Evolutionary conservation across 192 early-diverging fungal genomes (phyloP).

Genomic region (Backusella tuberculispora): DNA sequence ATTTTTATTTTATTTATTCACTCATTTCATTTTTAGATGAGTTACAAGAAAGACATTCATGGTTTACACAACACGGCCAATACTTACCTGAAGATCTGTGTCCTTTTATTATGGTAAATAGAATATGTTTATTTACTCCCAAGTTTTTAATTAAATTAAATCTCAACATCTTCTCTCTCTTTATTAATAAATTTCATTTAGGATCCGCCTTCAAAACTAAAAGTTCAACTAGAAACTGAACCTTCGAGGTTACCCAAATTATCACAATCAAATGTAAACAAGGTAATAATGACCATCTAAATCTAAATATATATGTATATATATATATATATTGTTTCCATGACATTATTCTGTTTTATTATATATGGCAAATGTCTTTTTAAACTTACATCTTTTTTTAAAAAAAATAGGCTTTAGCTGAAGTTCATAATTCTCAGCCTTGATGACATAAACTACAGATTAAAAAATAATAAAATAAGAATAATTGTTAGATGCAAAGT

Average conservation of each 20-base stretch:
- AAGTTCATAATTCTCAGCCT: background rate
- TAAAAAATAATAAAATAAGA: background rate
- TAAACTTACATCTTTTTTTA: no score
- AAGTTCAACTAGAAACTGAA: background rate
- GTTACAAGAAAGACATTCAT: slow-evolving; percentile 28
- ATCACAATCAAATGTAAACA: slow-evolving; percentile 16
- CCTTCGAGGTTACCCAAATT: slow-evolving; percentile 1
- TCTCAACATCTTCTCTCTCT: background rate
- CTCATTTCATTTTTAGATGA: slow-evolving; percentile 26
- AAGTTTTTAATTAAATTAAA: background rate
- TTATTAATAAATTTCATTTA: background rate
- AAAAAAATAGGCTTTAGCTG: slow-evolving; percentile 1
- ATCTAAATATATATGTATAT: no score
- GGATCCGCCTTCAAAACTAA: slow-evolving; percentile 25
- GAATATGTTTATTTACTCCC: no score
- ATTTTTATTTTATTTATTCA: background rate
- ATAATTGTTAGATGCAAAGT: no score
- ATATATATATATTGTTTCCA: no score
- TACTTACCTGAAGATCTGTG: slow-evolving; percentile 40
- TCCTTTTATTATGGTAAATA: slow-evolving; percentile 37
- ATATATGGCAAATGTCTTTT: no score
- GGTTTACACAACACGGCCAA: slow-evolving; percentile 34
- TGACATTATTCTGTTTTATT: background rate
- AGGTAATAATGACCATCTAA: background rate
- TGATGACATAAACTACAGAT: background rate